Conservation (phyloP, 352 stramenopile genomes). For the Phytophthora parvispora region DNA sequence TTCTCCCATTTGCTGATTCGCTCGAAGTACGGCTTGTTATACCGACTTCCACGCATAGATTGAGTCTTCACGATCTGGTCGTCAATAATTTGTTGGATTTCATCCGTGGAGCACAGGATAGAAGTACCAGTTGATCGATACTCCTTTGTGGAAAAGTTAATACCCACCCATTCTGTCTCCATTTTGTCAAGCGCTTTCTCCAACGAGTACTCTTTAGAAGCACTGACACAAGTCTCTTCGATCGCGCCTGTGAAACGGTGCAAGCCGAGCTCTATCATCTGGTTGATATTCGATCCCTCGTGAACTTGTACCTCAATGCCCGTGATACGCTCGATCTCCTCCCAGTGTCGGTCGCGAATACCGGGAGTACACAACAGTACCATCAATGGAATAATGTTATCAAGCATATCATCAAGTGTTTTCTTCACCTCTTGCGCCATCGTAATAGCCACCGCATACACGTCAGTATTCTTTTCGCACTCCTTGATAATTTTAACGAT, state of each 20-base stretch:
- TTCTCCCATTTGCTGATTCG: constrained; percentile 92
- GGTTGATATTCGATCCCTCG: constrained; percentile 93
- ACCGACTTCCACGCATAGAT: constrained; percentile 94
- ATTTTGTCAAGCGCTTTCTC: constrained; percentile 96
- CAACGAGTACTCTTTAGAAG: constrained; percentile 95
- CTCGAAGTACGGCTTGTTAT: constrained; percentile 95
- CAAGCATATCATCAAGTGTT: constrained; percentile 86
- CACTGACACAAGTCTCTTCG: constrained; percentile 94
- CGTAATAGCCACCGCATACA: constrained; percentile 81
- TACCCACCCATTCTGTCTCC: constrained; percentile 93
- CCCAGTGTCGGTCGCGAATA: constrained; percentile 94
- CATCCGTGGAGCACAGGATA: constrained; percentile 89
- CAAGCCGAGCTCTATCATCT: constrained; percentile 91
- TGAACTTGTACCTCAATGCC: constrained; percentile 90
- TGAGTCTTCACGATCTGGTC: constrained; percentile 97
- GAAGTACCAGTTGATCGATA: constrained; percentile 96
- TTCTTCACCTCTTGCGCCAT: constrained; percentile 89
- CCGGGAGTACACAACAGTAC: constrained; percentile 93
- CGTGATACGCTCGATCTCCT: constrained; percentile 92
- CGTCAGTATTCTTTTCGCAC: constrained; percentile 91
- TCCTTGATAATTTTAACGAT: constrained; percentile 94
- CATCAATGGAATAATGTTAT: constrained; percentile 94
- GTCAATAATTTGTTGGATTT: constrained; percentile 96
- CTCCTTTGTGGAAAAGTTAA: constrained; percentile 95
- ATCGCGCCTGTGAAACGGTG: constrained; percentile 90